Percentiles rank a stretch among this genome's conserved stretches.
These are phyloP conservation scores for Calonectria ilicicola DNA, from an alignment of 2,329 filamentous ascomycete species.

Conservation along the genomic window DNA sequence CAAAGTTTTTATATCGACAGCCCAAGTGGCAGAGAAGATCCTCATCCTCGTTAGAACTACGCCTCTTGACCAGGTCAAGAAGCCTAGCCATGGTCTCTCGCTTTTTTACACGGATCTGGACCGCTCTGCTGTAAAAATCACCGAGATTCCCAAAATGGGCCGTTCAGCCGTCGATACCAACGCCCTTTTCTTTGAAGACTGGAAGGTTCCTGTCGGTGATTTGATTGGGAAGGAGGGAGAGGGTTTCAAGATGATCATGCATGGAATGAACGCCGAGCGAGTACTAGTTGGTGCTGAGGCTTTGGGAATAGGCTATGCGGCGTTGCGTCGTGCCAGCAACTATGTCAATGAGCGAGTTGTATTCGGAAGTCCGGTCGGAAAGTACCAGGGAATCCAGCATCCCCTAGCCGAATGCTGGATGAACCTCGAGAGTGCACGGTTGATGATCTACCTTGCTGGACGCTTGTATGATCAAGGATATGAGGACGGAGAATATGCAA, in stretches of 20 bases:
- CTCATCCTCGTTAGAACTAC: slow-evolving; percentile 21
- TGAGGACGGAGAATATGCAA: slow-evolving; percentile 20
- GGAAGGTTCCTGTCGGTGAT: slow-evolving; percentile 20
- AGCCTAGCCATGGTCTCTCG: slow-evolving; percentile 19
- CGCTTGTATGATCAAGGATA: slow-evolving; percentile 23
- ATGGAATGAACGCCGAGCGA: slow-evolving; percentile 31
- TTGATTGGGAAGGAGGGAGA: slow-evolving; percentile 23
- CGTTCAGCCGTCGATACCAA: slow-evolving; percentile 23
- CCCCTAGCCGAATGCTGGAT: slow-evolving; percentile 30
- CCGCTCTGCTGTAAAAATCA: slow-evolving; percentile 11
- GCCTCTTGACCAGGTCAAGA: slow-evolving; percentile 12
- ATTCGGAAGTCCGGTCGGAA: slow-evolving; percentile 17
- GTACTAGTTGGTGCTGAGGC: slow-evolving; percentile 25
- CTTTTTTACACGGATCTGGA: slow-evolving; percentile 27
- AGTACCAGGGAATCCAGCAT: slow-evolving; percentile 31
- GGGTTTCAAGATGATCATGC: slow-evolving; percentile 33
- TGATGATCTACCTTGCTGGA: slow-evolving; percentile 28
- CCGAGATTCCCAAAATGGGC: slow-evolving; percentile 27
- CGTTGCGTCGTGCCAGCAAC: slow-evolving; percentile 15
- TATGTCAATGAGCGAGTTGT: slow-evolving; percentile 25
- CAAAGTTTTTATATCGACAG: slow-evolving; percentile 26
- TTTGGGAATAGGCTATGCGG: slow-evolving; percentile 21
- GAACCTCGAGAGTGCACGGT: slow-evolving; percentile 28
- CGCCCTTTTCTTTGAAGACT: slow-evolving; percentile 20
- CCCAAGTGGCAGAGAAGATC: slow-evolving; percentile 26